Evolutionary conservation across 495 filamentous ascomycete species (phyloP).

Genomic region (Parathielavia hyrcaniae): DNA sequence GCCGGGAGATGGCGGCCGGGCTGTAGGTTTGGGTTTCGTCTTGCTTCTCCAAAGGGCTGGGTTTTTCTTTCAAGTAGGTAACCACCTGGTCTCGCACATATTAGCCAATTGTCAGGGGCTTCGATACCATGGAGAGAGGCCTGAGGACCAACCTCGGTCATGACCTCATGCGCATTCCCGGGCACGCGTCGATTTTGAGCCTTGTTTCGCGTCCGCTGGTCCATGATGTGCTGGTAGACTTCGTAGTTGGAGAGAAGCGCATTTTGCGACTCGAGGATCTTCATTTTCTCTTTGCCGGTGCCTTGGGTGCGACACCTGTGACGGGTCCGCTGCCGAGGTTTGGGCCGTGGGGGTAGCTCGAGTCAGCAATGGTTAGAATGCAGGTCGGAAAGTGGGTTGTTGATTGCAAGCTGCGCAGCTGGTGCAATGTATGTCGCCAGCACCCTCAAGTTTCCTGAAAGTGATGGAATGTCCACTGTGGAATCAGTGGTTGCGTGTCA

Average conservation of each 20-base stretch:
- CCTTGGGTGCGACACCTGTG: background rate
- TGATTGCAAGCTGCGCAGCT: no score
- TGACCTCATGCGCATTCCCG: constrained; percentile 31
- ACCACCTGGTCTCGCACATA: constrained; percentile 29
- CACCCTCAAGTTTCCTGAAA: no score
- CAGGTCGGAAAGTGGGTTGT: no score
- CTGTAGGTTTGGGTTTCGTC: constrained; percentile 38
- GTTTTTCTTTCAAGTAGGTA: constrained; percentile 36
- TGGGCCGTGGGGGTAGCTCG: no score
- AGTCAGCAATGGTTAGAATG: no score
- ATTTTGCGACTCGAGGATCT: constrained; percentile 44
- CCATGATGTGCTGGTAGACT: constrained; percentile 43
- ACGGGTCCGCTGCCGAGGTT: no score
- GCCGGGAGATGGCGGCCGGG: constrained; percentile 25
- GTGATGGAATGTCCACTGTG: no score
- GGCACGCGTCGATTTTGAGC: constrained; percentile 37
- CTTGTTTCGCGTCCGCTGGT: constrained; percentile 37
- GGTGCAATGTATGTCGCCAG: no score
- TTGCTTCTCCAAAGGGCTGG: constrained; percentile 39
- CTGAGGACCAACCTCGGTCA: constrained; percentile 22
- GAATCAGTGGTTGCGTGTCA: background rate
- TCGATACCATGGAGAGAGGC: no score
- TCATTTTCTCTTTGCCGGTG: constrained; percentile 34
- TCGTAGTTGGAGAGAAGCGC: constrained; percentile 46
- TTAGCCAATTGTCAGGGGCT: background rate